Percentiles rank a stretch among this genome's conserved stretches.
Conservation (phyloP, 2,329 filamentous ascomycete genomes). For the Stromatinia cepivora region DNA sequence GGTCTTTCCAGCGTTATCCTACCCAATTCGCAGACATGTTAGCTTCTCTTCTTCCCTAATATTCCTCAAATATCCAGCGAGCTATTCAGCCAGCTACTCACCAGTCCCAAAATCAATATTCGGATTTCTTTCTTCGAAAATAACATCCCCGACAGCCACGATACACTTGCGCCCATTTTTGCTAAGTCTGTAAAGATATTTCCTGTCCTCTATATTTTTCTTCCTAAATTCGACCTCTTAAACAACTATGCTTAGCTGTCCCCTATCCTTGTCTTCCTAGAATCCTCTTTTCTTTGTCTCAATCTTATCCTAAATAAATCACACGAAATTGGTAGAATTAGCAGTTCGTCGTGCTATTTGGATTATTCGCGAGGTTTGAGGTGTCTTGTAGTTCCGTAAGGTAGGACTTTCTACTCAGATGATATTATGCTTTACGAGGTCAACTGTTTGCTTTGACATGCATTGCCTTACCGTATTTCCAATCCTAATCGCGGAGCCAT, state of each 20-base stretch:
- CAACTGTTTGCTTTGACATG: slow-evolving; percentile 17
- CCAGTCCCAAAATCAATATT: slow-evolving; percentile 90
- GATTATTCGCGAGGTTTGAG: neutral
- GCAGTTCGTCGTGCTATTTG: neutral
- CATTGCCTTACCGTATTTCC: slow-evolving; percentile 22
- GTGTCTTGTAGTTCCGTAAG: neutral
- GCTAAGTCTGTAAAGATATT: slow-evolving; percentile 22
- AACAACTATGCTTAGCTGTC: slow-evolving; percentile 23
- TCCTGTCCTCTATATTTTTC: slow-evolving; percentile 8
- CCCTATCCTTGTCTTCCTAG: slow-evolving; percentile 18
- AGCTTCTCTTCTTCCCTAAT: slow-evolving; percentile 18
- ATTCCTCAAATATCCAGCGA: slow-evolving; percentile 10
- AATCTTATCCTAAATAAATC: slow-evolving; percentile 14
- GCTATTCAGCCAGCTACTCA: slow-evolving; percentile 50
- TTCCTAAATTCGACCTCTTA: slow-evolving; percentile 4
- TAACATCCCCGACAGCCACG: slow-evolving; percentile 70
- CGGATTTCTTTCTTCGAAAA: slow-evolving; percentile 98
- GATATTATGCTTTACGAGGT: slow-evolving; percentile 18
- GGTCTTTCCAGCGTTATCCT: slow-evolving; percentile 99
- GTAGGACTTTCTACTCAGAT: slow-evolving; percentile 15
- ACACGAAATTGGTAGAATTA: neutral
- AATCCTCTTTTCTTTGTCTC: slow-evolving; percentile 11
- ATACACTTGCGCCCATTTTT: slow-evolving; percentile 63
- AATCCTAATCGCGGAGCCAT: slow-evolving; percentile 11
- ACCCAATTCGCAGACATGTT: slow-evolving; percentile 13